Base-by-base conservation (phyloP, 495 filamentous ascomycete species). In the Daldinia loculata region DNA sequence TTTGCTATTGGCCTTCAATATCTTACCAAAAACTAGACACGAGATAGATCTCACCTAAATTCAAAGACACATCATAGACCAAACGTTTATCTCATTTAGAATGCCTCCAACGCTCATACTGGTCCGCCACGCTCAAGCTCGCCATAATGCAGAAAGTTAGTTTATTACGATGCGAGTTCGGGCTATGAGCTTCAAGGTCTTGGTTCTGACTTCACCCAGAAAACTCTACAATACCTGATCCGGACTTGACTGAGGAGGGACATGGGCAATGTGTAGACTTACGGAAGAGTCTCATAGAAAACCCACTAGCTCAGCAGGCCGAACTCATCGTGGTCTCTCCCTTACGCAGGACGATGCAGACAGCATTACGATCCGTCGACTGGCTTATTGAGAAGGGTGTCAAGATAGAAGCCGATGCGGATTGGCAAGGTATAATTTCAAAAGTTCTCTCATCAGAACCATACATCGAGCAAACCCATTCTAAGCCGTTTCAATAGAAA, bases 31-130 rank as follows among this genome's bases (percentile, higher is more conserved):
- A 27, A 58, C 14, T 39, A 50, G 55, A 60, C 43, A 15, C 22
- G 59, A 26, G 32, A 61, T 22, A 53, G 48, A 61, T 32, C 34
- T 59, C 32, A 12, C 30, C 30, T 30, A 2, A 22, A 8, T 17
- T 19, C 17, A 45, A n/a, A 45, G 7, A 17, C 4, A 22, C 17
- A 45, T 19, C 15, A 17, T 45, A 45, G 6, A 45, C 17, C 3
- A 2, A 19, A 22, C 29, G 12, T 22, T 56, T 32, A 58, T 24
- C 19, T 62, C 36, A 7, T 57, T 57, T 11, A 65, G 14, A 36
- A 89, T 89, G 87, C 76, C 87, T 56, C 87, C 87, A 2, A 88
- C 83, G 0, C 69, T 89, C n/a, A 85, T 89, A 70, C 80, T 89
- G 7, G 83, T 89, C 45, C 82, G 87, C 48, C 87, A 89, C 70